Conservation (phyloP, 2,329 filamentous ascomycete genomes). For the Fonsecaea pedrosoi region DNA sequence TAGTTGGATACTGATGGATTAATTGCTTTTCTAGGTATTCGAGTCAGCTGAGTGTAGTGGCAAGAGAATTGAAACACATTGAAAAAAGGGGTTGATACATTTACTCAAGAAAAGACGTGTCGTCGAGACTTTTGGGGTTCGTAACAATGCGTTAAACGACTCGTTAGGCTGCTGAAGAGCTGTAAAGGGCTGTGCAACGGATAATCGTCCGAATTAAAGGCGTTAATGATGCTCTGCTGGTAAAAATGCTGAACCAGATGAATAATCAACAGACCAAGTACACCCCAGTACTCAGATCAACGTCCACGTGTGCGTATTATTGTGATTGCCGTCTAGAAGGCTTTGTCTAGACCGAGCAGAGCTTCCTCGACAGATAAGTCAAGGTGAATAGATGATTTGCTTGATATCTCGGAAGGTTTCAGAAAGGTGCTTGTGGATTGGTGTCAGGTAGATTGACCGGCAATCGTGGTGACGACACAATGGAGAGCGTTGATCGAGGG, state of each 20-base stretch:
- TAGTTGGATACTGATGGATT: slow-evolving; percentile 13
- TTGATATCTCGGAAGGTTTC: slow-evolving; percentile 34
- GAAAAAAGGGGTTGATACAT: slow-evolving; percentile 15
- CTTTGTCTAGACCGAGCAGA: slow-evolving; percentile 28
- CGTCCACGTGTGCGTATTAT: slow-evolving; percentile 19
- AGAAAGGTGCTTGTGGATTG: slow-evolving; percentile 33
- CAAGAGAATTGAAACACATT: background rate
- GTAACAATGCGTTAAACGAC: slow-evolving; percentile 30
- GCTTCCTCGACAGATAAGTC: slow-evolving; percentile 37
- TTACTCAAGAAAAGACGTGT: slow-evolving; percentile 26
- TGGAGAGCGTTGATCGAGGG: slow-evolving; percentile 24
- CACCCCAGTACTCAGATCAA: slow-evolving; percentile 19
- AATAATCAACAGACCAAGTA: slow-evolving; percentile 26
- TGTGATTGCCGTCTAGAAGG: slow-evolving; percentile 21
- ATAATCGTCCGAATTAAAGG: slow-evolving; percentile 22
- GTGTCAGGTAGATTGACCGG: slow-evolving; percentile 37
- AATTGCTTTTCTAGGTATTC: slow-evolving; percentile 3
- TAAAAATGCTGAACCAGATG: slow-evolving; percentile 12
- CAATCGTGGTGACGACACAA: slow-evolving; percentile 33
- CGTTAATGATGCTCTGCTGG: slow-evolving; percentile 23
- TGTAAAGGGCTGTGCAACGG: slow-evolving; percentile 14
- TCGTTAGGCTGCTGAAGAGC: slow-evolving; percentile 34
- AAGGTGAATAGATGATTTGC: slow-evolving; percentile 6
- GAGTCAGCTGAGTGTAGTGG: background rate
- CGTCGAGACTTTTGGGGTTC: slow-evolving; percentile 32